Evolutionary conservation across 345 rosid genomes (phyloP), one percentile per base, ranked within the genome.

Genomic region (Aegle marmelos): DNA sequence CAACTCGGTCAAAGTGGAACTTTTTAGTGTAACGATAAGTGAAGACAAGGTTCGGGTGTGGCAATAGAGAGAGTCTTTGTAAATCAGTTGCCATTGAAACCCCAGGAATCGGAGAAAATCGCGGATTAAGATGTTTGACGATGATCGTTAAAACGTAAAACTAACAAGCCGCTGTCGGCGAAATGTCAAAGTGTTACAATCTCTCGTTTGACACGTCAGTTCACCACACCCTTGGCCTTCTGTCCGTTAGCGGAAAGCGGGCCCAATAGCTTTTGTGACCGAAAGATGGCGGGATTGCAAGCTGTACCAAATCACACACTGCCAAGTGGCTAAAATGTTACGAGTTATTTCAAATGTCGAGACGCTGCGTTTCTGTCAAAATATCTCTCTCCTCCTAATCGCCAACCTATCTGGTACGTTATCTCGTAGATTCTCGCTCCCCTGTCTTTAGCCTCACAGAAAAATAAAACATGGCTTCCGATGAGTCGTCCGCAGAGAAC

Each of bases 61-160:
- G 79, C 9, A 85, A 81, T 60, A 87, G 65, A 57, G 88, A 28
- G 31, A 86, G 82, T 19, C 79, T 75, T 41, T 90, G 87, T 34
- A 89, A 71, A 85, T 86, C 81, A 68, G 68, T 78, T 76, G 90
- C 80, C 96, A 90, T 89, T 80, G 68, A 25, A 68, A 27, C 28
- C 24, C 67, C 59, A 30, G 74, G 60, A 83, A 69, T 21, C 13
- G 25, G 57, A 41, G 57, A 4, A 39, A 39, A 70, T 24, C 3
- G 48, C 53, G 65, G 25, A 56, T 11, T 24, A 3, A 3, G 27
- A 48, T 10, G 59, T 14, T 14, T 13, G 50, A 34, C 2, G 34
- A 25, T 45, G 73, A 33, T 25, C 4, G 68, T 53, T 50, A 41
- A 41, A 11, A 10, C 48, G 24, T 54, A 59, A 63, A 60, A 28